Base-by-base conservation (phyloP, 2,329 filamentous ascomycete species). In the Pseudodiploospora longispora region DNA sequence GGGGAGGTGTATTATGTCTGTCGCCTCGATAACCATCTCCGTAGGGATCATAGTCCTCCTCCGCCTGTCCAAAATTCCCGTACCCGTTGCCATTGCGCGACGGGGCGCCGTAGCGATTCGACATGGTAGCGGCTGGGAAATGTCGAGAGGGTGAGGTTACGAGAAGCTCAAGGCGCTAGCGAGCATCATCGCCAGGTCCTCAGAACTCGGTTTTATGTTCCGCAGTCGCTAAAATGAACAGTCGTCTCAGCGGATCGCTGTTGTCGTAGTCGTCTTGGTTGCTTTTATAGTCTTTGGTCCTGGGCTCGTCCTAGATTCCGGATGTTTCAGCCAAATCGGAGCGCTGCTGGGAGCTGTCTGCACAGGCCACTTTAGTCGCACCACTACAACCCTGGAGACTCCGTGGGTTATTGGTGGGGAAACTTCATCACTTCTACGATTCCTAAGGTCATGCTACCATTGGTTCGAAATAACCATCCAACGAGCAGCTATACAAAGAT, bases 21-120 rank as follows among this genome's bases (percentile, higher is more conserved):
- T 72, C 69, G 54, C 61, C 64, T 38, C 59, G 55, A 39, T 74
- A 71, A 38, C 52, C 62, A 27, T 71, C 68, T 38, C 68, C 67
- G 49, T 68, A 74, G 7, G 70, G 64, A 39, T 76, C 72, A 52
- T 75, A 75, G 44, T 76, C 73, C 33, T 72, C 73, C 42, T 65
- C 62, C 40, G 55, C 42, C 35, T 55, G 47, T 47, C 52, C 66
- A 61, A 53, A 71, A 47, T 66, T 68, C 32, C 69, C 71, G 54
- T 71, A 71, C 38, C 67, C 64, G 43, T 65, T 63, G 50, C 65
- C 66, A 51, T 56, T 55, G 51, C 56, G 63, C 48, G 55, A 54
- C 45, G 72, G 59, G 48, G 57, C 62, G 55, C 68, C 72, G 61
- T 72, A 74, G 55, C 73, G 68, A 59, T 70, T 69, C 53, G 74